Evolutionary conservation across 768 basidiomycete species (phyloP), one percentile per base, ranked within the genome.

Genomic region (Inosperma sp.): DNA sequence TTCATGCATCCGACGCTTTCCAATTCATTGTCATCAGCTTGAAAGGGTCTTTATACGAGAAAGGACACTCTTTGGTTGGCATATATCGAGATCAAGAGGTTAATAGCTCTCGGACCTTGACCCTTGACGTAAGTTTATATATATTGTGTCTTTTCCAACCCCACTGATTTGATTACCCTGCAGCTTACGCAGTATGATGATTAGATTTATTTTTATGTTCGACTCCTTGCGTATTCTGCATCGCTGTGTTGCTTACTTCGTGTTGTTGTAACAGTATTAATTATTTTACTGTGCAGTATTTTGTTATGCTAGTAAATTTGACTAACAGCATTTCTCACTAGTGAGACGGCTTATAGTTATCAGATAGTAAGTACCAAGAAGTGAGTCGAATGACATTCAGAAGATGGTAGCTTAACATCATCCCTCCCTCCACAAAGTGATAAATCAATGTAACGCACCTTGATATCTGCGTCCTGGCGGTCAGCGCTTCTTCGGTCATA

Each of bases 21-120:
- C 94, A 97, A 66, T 98, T 97, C 66, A 82, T 99, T 51, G 94
- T 98, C 49, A 99, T 99, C 73, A 93, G 92, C 65, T 75, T 98
- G 65, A 98, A 98, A 68, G 88, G 86, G 35, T 91, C 93, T 0
- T 68, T 98, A 54, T 95, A 94, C 59, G 93, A 95, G 65, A 81
- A 84, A 14, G 89, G 93, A 8, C 80, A 91, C 56, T 91, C 92
- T 1, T 75, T 97, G 36, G 93, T 97, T 21, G 94, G 94, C 4
- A 92, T 96, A 30, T 93, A 93, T 67, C 82, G 94, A 14, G 93
- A 96, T 59, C 94, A 97, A 62, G 91, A 91, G 9, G 80, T 91
- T 52, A 95, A 95, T 60, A 93, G 91, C 60, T 96, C 94, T 4
- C 77, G 86, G 48, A 91, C 91, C 19, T 69, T 99, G 56, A 97